Base-by-base conservation (phyloP, 2,329 filamentous ascomycete species). In the Paecilomyces dactylethromorphus region DNA sequence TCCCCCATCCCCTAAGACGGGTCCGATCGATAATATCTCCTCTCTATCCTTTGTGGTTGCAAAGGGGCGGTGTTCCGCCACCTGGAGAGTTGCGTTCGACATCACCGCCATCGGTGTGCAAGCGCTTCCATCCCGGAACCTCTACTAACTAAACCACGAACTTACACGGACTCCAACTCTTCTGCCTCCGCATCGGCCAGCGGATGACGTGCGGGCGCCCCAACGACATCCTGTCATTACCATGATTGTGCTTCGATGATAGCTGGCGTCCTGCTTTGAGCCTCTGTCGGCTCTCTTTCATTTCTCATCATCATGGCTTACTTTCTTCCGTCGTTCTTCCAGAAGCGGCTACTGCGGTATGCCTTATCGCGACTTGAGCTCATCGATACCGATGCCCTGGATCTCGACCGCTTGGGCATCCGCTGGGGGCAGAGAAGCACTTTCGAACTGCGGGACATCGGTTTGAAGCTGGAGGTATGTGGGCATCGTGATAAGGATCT, bases 341-440 rank as follows among this genome's bases (percentile, higher is more conserved):
- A 92, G 78, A 96, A 94, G 82, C 87, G 89, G 74, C 82, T 97
- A 68, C 83, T 97, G 64, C 88, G 91, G 65, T 96, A 94, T 79
- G 91, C 88, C 55, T 80, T 99, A 50, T 88, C 89, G 24, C 87
- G 88, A 59, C 82, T 96, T 60, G 92, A 96, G 66, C 82, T 97
- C 58, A 84, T 99, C 60, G 94, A 97, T 69, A 89, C 91, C 59
- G 89, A 95, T 70, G 87, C 89, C 12, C 79, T 97, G 65, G 90
- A 97, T 69, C 82, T 94, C 62, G 91, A 94, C 64, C 91, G 91
- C 65, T 78, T 97, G 63, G 91, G 95, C 66, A 85, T 97, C 65
- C 87, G 87, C 53, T 84, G 91, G 75, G 94, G 94, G 33, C 87
- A 88, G 73, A 87, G 88, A 64, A 94, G 88, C 49, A 88, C 89